Percentiles rank a stretch among this genome's conserved stretches.
phyloP scores from a whole-genome alignment of 2,329 filamentous ascomycete species.

The Microthyrium microscopicum region DNA sequence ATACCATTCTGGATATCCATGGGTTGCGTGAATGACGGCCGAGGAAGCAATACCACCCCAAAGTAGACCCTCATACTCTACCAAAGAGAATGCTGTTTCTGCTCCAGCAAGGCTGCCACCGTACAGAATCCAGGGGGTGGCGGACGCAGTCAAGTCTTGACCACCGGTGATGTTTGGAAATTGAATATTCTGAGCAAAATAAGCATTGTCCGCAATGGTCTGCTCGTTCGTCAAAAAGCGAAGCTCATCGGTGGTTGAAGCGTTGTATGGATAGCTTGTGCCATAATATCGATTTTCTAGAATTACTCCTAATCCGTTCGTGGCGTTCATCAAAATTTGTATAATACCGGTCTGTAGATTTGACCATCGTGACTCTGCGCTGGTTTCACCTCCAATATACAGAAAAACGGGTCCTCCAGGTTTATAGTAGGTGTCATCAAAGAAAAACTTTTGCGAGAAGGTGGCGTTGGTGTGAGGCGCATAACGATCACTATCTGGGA shows the following conservation, averaged over 20 bases:
- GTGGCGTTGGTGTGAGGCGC: slow-evolving; percentile 28
- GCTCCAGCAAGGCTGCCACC: slow-evolving; percentile 28
- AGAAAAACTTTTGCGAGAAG: slow-evolving; percentile 39
- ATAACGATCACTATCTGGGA: slow-evolving; percentile 25
- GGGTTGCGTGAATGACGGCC: slow-evolving; percentile 24
- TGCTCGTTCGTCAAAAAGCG: slow-evolving; percentile 35
- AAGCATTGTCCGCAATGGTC: slow-evolving; percentile 34
- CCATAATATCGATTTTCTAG: slow-evolving; percentile 37
- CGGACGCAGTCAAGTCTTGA: slow-evolving; percentile 36
- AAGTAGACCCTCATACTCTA: slow-evolving; percentile 27
- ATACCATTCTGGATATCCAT: slow-evolving; percentile 30
- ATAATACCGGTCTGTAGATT: slow-evolving; percentile 30
- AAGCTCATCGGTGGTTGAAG: slow-evolving; percentile 32
- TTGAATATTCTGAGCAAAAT: slow-evolving; percentile 31
- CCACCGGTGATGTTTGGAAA: slow-evolving; percentile 27
- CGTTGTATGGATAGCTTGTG: slow-evolving; percentile 30
- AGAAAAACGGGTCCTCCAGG: slow-evolving; percentile 35
- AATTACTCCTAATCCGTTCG: slow-evolving; percentile 37
- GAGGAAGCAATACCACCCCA: slow-evolving; percentile 34
- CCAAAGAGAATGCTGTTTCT: slow-evolving; percentile 29
- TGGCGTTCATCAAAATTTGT: slow-evolving; percentile 36
- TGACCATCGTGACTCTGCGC: slow-evolving; percentile 21
- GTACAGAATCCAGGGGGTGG: slow-evolving; percentile 30
- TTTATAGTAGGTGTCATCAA: slow-evolving; percentile 36
- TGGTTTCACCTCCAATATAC: slow-evolving; percentile 31